Percentiles rank a stretch among this genome's conserved stretches.
These are phyloP conservation scores for Chlorella ohadii DNA, from an alignment of 139 green algal genomes.

Conservation along the genomic window DNA sequence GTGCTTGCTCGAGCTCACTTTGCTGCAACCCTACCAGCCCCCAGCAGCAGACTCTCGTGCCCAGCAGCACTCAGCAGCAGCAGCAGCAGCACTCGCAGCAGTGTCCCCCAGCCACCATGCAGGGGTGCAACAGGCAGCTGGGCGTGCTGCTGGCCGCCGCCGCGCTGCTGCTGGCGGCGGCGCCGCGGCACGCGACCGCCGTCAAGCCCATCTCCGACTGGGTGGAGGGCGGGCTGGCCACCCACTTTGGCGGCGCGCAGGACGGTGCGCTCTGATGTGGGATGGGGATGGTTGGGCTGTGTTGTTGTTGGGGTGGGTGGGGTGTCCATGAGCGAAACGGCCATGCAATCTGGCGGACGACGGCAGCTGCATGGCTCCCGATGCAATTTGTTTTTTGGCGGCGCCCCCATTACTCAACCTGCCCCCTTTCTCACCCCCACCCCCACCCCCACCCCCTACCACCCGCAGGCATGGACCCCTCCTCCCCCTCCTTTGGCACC, in stretches of 20 bases:
- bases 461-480: slow-evolving; percentile 43
- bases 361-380: not conserved
- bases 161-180: not conserved
- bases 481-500: slow-evolving; percentile 32
- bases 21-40: too few relatives aligned
- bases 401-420: too few relatives aligned
- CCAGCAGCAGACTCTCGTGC: too few relatives aligned
- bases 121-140: too few relatives aligned
- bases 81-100: too few relatives aligned
- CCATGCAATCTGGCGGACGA: not conserved
- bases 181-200: not conserved
- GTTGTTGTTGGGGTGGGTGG: too few relatives aligned
- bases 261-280: slow-evolving; percentile 1
- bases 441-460: not conserved
- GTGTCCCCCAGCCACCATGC: too few relatives aligned
- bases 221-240: not conserved
- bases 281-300: not conserved
- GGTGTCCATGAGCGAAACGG: too few relatives aligned
- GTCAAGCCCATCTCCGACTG: not conserved
- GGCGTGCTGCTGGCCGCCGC: not conserved
- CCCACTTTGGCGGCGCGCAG: slow-evolving; percentile 28
- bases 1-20: too few relatives aligned
- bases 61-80: too few relatives aligned
- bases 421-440: not conserved
- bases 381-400: too few relatives aligned